phyloP scores from a whole-genome alignment of 192 early-diverging fungal genomes.

The Chytriomyces sp. region DNA sequence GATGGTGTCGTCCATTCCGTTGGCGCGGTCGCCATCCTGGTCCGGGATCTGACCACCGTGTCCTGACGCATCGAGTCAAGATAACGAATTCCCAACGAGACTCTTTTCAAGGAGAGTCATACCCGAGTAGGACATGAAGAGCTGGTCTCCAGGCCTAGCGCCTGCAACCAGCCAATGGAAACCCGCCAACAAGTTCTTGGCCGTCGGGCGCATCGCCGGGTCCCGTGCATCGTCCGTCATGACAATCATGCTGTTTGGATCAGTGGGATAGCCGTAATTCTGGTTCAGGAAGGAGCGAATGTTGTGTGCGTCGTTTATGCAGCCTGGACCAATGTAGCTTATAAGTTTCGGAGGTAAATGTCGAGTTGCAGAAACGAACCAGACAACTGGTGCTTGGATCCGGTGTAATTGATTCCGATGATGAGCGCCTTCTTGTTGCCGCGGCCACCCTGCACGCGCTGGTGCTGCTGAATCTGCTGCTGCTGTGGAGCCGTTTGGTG shows the following conservation, averaged over 20 bases:
- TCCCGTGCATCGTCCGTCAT: constrained; percentile 9
- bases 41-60: constrained; percentile 61
- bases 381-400: neutral
- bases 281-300: neutral
- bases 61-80: constrained; percentile 44
- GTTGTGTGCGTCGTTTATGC: constrained; percentile 24
- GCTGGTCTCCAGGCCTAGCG: constrained; percentile 53
- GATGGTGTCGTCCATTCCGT: constrained; percentile 56
- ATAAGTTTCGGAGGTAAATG: neutral
- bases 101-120: neutral
- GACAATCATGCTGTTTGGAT: neutral
- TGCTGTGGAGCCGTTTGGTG: neutral
- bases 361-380: neutral
- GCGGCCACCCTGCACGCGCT: neutral
- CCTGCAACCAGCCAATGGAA: constrained; percentile 53
- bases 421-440: neutral
- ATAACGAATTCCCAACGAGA: neutral
- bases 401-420: neutral
- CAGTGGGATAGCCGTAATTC: constrained; percentile 8
- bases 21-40: constrained; percentile 44
- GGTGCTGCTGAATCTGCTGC: neutral
- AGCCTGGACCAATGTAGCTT: neutral
- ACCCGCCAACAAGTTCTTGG: constrained; percentile 49
- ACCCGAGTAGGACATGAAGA: constrained; percentile 32
- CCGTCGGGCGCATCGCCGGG: constrained; percentile 35